A percentile compares a stretch with the other conserved stretches of the same genome.
Conservation (phyloP, 768 basidiomycete genomes). For the Dentipellis fragilis region DNA sequence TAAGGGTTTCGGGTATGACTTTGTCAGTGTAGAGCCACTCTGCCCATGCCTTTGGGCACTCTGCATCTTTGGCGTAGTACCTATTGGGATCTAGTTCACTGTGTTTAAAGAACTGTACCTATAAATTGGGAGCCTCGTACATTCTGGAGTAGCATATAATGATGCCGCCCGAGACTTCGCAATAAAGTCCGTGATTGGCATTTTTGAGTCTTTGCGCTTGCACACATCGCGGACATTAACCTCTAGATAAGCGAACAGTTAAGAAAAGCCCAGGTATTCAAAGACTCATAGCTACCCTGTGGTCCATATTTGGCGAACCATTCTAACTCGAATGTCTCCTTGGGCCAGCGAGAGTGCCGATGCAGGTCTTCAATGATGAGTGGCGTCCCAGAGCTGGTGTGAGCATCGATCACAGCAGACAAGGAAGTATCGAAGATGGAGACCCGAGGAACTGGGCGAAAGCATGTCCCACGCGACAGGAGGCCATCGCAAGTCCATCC, state of each 20-base stretch:
- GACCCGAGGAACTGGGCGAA: conserved; percentile 31
- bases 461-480: conserved; percentile 28
- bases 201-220: conserved; percentile 39
- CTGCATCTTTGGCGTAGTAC: conserved; percentile 70
- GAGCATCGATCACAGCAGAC: conserved; percentile 14
- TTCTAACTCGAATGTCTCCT: conserved; percentile 41
- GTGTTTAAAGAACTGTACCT: conserved; percentile 1
- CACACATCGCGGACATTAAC: conserved; percentile 57
- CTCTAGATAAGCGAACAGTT: conserved; percentile 24
- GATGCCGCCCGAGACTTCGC: not conserved
- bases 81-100: conserved; percentile 40
- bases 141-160: not conserved
- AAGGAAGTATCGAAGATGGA: conserved; percentile 20
- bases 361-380: conserved; percentile 58
- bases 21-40: conserved; percentile 40
- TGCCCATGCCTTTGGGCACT: conserved; percentile 58
- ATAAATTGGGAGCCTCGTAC: not conserved
- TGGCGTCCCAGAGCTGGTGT: conserved; percentile 44
- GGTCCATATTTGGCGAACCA: conserved; percentile 33
- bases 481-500: conserved; percentile 44
- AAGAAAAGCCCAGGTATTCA: not conserved
- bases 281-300: conserved; percentile 3
- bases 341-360: conserved; percentile 43
- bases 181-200: conserved; percentile 49
- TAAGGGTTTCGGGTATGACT: conserved; percentile 41